Conservation (phyloP, 1,284 basidiomycete species). For the Pyrrhoderma noxium region DNA sequence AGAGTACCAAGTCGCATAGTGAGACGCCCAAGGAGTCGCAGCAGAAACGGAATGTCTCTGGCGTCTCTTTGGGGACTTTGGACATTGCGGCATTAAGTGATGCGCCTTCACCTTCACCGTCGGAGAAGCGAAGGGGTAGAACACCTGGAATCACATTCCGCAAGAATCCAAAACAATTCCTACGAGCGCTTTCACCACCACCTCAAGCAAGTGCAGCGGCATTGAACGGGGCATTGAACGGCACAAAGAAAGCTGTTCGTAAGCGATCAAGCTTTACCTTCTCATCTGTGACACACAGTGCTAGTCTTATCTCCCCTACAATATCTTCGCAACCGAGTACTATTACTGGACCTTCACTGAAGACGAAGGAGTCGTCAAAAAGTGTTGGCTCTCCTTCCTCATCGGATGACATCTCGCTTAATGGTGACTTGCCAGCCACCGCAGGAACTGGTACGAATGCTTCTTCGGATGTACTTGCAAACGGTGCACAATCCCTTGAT, state of each 20-base stretch:
- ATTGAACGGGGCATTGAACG: slow-evolving; percentile 18
- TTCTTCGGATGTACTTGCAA: slow-evolving; percentile 17
- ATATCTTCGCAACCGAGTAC: slow-evolving; percentile 38
- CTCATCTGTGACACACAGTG: slow-evolving; percentile 25
- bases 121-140: slow-evolving; percentile 58
- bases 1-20: too few relatives aligned
- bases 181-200: slow-evolving; percentile 56
- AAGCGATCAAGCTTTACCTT: slow-evolving; percentile 40
- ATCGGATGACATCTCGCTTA: slow-evolving; percentile 62
- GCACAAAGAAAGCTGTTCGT: slow-evolving; percentile 37
- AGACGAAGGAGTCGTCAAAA: slow-evolving; percentile 67
- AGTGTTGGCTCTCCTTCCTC: slow-evolving; percentile 61
- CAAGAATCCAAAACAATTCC: slow-evolving; percentile 60
- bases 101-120: slow-evolving; percentile 33
- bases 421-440: background rate
- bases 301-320: slow-evolving; percentile 38
- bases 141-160: slow-evolving; percentile 62
- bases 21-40: slow-evolving; percentile 20
- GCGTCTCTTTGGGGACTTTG: slow-evolving; percentile 47
- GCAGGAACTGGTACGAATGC: slow-evolving; percentile 4
- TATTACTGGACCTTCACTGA: slow-evolving; percentile 56
- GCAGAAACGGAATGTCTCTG: slow-evolving; percentile 37
- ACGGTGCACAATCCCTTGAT: slow-evolving; percentile 6
- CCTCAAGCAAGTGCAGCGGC: slow-evolving; percentile 52
- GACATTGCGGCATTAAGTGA: slow-evolving; percentile 20